Conservation (phyloP, 23 red algal species). For the Gracilaria vermiculophylla region DNA sequence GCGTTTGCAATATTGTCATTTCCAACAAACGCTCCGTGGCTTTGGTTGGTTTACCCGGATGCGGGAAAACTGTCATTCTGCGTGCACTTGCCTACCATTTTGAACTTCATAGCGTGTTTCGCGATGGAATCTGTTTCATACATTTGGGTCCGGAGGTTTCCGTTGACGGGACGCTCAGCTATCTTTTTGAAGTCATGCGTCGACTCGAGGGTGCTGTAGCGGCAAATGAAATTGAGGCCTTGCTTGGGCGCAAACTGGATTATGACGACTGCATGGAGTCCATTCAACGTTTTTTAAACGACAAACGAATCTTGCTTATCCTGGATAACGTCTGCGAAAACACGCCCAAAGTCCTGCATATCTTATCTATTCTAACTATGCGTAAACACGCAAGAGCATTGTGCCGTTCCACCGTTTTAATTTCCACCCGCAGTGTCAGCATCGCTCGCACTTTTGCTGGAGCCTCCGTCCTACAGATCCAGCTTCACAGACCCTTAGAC, state of each 20-base stretch:
- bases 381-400: background rate
- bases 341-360: slow-evolving; percentile 10
- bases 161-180: background rate
- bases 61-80: slow-evolving; percentile 57
- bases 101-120: slow-evolving; percentile 2
- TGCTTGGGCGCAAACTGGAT: background rate
- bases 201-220: background rate
- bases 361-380: slow-evolving; percentile 29
- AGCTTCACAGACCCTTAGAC: background rate
- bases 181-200: slow-evolving; percentile 44
- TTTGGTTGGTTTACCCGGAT: slow-evolving; percentile 43
- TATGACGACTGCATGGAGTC: slow-evolving; percentile 15
- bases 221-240: slow-evolving; percentile 10
- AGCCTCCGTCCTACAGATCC: slow-evolving; percentile 15
- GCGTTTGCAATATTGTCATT: slow-evolving; percentile 16
- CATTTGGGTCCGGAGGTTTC: slow-evolving; percentile 16
- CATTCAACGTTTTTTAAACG: slow-evolving; percentile 11
- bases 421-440: background rate
- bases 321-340: slow-evolving; percentile 38
- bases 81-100: slow-evolving; percentile 29
- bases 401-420: background rate
- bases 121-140: slow-evolving; percentile 37
- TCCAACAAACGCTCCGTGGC: slow-evolving; percentile 9
- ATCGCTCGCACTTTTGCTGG: slow-evolving; percentile 23
- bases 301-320: slow-evolving; percentile 41